Percentiles rank a stretch among this genome's conserved stretches.
These are phyloP conservation scores for Rugonectria rugulosa DNA, from an alignment of 2,329 filamentous ascomycete genomes.

Conservation along the genomic window DNA sequence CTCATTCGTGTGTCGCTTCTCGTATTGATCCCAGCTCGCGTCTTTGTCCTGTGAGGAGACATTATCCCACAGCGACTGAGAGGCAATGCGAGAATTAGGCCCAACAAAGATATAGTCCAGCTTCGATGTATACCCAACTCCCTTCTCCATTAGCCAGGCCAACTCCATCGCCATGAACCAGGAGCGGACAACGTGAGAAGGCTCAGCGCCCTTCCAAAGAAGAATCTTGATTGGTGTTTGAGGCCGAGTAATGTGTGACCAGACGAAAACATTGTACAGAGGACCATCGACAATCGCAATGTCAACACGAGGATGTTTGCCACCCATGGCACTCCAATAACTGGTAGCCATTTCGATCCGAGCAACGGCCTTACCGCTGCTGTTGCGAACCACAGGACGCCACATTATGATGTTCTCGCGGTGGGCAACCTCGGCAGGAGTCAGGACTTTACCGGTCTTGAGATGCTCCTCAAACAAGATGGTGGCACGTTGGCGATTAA, in stretches of 20 bases:
- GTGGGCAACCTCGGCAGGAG: conserved; percentile 70
- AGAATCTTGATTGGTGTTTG: conserved; percentile 45
- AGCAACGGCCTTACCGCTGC: conserved; percentile 35
- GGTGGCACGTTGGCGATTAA: conserved; percentile 87
- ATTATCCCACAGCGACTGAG: not conserved
- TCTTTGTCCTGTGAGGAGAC: conserved; percentile 2
- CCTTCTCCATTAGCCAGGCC: conserved; percentile 43
- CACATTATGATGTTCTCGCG: conserved; percentile 69
- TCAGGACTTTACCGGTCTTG: conserved; percentile 58
- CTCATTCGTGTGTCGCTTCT: conserved; percentile 28
- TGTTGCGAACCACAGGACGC: conserved; percentile 43
- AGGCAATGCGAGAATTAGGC: not conserved
- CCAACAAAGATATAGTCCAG: conserved; percentile 29
- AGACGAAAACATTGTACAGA: conserved; percentile 41
- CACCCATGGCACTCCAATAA: conserved; percentile 49
- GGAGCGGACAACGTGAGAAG: conserved; percentile 42
- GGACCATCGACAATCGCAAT: conserved; percentile 41
- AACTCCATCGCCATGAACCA: conserved; percentile 50
- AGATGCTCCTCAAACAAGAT: conserved; percentile 73
- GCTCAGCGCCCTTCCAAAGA: conserved; percentile 42
- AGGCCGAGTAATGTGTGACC: conserved; percentile 28
- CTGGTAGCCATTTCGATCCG: conserved; percentile 51
- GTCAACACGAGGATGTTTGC: conserved; percentile 22
- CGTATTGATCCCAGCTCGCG: conserved; percentile 20
- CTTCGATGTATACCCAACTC: conserved; percentile 30